Evolutionary conservation across 495 filamentous ascomycete genomes (phyloP), one percentile per base, ranked within the genome.

Genomic region (Neurospora sublineolata): DNA sequence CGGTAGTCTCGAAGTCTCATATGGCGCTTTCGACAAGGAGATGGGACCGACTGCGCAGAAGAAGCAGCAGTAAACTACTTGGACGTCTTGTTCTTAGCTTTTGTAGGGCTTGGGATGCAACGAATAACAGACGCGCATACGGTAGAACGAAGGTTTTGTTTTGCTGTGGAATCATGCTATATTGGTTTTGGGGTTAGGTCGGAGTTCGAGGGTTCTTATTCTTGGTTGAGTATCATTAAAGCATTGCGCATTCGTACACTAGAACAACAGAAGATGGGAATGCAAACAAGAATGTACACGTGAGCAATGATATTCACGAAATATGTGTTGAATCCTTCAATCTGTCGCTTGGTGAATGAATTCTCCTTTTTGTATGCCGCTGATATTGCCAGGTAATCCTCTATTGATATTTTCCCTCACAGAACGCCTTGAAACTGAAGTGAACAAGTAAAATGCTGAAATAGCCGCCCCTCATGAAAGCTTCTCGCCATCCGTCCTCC

Each of bases 21-120:
- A 98, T 82, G 92, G 90, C 68, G 94, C 95, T 1, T 99, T 99
- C 79, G 94, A 96, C 77, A 97, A 95, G 86, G 94, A 97, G 79
- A 97, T 93, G 82, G 93, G 94, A 0, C 90, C 93, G 64, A 84
- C 87, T 39, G 92, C 89, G 70, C 92, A 96, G 82, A 97, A 92
- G 87, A 97, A 97, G 84, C 87, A 91, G 79, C 85, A 91, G 82
- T 87, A 82, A 58, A 69, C 6, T 52, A 60, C 52, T 16, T 36
- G 27, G 27, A 64, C 14, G 27, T 7, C 52, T 33, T 18, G 52
- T 64, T 18, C 52, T 14, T 64, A 33, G 7, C 16, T 18, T 64
- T 64, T 64, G 12, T 3, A 18, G 7, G 27, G 27, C 27, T 64
- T 64, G 52, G 12, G 52, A 64, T 30, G 52, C 12, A 64, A 36